Conservation (phyloP, 305 asterid genomes). For the Rubia balearica region DNA sequence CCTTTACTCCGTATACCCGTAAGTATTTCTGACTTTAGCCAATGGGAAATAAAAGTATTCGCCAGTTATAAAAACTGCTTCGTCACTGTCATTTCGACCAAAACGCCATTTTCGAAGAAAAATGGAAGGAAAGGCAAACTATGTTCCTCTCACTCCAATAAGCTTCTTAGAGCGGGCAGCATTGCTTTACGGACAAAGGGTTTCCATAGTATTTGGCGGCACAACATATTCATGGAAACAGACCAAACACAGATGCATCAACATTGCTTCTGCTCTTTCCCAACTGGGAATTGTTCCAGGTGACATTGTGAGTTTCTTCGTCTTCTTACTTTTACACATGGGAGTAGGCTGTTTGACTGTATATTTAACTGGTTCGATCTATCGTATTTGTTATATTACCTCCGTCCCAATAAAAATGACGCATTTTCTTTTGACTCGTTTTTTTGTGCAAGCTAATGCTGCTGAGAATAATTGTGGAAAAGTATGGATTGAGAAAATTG, state of each 20-base stretch:
- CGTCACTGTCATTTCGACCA: not conserved
- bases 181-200: conserved; percentile 23
- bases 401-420: too few relatives aligned
- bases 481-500: too few relatives aligned
- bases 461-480: too few relatives aligned
- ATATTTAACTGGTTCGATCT: too few relatives aligned
- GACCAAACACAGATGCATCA: conserved; percentile 28
- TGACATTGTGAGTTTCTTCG: conserved; percentile 26
- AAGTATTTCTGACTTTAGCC: too few relatives aligned
- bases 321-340: not conserved
- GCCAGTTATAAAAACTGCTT: not conserved
- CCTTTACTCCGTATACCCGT: too few relatives aligned
- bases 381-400: too few relatives aligned
- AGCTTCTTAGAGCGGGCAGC: conserved; percentile 30
- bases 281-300: conserved; percentile 22
- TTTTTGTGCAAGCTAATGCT: too few relatives aligned
- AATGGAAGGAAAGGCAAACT: conserved; percentile 27
- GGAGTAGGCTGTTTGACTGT: too few relatives aligned
- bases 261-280: conserved; percentile 30
- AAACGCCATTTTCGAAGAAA: not conserved
- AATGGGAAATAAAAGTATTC: not conserved
- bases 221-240: conserved; percentile 25
- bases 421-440: too few relatives aligned
- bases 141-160: conserved; percentile 27
- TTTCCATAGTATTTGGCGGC: conserved; percentile 22